Evolutionary conservation across 306 rosid genomes (phyloP).

Genomic region (Dryas drummondii): DNA sequence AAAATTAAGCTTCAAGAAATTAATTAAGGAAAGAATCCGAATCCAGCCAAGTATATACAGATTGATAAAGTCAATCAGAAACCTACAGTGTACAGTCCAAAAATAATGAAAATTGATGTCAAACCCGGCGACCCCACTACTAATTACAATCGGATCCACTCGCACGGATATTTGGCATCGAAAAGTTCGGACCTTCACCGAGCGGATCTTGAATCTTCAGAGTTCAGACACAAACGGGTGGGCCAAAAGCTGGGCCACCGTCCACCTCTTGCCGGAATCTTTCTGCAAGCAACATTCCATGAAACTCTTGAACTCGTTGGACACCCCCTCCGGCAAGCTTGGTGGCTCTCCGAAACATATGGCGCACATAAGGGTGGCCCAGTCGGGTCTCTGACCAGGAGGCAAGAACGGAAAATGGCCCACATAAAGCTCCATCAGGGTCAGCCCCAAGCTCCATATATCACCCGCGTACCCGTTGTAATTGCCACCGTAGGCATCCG

Average conservation of each 20-base stretch:
- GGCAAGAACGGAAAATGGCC: conserved; percentile 90
- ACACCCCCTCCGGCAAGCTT: conserved; percentile 48
- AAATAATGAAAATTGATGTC: neutral
- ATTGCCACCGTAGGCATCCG: conserved; percentile 68
- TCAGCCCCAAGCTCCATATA: conserved; percentile 89
- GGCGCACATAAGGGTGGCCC: conserved; percentile 89
- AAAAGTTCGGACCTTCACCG: conserved; percentile 6
- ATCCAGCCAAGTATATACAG: neutral
- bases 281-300: conserved; percentile 76
- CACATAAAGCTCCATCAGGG: conserved; percentile 75
- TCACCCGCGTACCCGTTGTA: conserved; percentile 81
- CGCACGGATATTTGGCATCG: conserved; percentile 10
- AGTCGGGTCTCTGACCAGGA: conserved; percentile 83
- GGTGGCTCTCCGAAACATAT: conserved; percentile 89
- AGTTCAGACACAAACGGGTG: conserved; percentile 62
- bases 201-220: conserved; percentile 27
- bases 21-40: neutral
- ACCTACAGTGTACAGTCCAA: neutral
- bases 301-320: conserved; percentile 59
- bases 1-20: neutral
- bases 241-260: conserved; percentile 59
- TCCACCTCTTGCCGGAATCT: conserved; percentile 74
- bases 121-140: conserved; percentile 5
- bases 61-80: neutral
- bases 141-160: conserved; percentile 12